Evolutionary conservation across 129 eudicot species (phyloP).

Genomic region (Chrysanthemum makinoi): DNA sequence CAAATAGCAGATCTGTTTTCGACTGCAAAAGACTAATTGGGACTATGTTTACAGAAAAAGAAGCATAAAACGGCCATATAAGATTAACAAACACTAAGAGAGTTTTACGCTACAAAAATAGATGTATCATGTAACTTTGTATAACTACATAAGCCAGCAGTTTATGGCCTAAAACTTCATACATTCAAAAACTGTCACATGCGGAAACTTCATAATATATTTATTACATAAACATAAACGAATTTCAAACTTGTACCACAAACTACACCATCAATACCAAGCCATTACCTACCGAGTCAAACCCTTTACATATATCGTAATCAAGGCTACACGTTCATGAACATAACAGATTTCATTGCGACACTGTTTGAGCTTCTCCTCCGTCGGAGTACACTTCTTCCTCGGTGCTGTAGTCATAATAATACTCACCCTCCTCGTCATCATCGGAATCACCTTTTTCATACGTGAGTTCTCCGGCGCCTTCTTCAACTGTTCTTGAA

Average conservation of each 20-base stretch:
- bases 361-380: constrained; percentile 26
- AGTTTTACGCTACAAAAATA: constrained; percentile 5
- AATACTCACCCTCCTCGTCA: constrained; percentile 43
- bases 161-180: constrained; percentile 13
- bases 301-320: constrained; percentile 23
- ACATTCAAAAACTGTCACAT: constrained; percentile 11
- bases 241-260: constrained; percentile 1
- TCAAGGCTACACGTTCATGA: constrained; percentile 21
- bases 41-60: neutral
- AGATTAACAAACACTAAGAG: neutral
- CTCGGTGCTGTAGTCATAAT: constrained; percentile 47
- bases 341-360: constrained; percentile 29
- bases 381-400: constrained; percentile 49
- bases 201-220: constrained; percentile 21
- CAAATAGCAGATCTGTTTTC: neutral
- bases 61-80: neutral
- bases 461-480: constrained; percentile 34
- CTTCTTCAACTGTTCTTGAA: constrained; percentile 62
- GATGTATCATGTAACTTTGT: neutral
- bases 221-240: constrained; percentile 29
- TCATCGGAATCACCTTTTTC: constrained; percentile 14
- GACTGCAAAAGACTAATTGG: neutral
- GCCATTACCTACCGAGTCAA: constrained; percentile 3
- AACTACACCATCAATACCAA: constrained; percentile 19
- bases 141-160: constrained; percentile 16